Evolutionary conservation across 164 flowering plant species (phyloP).

Genomic region (Umbilicus rupestris): DNA sequence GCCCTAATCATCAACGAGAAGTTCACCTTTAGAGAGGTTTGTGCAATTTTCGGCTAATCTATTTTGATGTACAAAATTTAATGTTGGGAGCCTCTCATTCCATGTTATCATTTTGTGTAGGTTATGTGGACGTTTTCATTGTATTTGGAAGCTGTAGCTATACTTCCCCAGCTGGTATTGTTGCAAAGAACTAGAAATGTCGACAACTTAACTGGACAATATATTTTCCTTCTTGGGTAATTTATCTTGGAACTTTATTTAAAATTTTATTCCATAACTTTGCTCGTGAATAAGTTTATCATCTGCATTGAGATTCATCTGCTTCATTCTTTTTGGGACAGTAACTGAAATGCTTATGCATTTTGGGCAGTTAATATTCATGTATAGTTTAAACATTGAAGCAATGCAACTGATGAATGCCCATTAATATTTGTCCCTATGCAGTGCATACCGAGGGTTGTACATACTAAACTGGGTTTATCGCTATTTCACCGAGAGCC

Average conservation of each 20-base stretch:
- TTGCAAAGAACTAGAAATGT: slow-evolving; percentile 86
- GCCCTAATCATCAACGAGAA: slow-evolving; percentile 69
- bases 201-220: slow-evolving; percentile 93
- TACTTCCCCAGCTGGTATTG: slow-evolving; percentile 89
- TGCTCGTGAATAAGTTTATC: too few relatives aligned
- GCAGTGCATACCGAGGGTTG: slow-evolving; percentile 72
- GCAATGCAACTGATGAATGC: background rate
- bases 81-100: background rate
- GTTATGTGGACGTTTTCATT: slow-evolving; percentile 93
- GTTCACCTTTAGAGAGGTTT: slow-evolving; percentile 78
- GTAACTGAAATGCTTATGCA: too few relatives aligned
- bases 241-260: background rate
- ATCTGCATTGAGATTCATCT: too few relatives aligned
- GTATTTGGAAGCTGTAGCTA: slow-evolving; percentile 90
- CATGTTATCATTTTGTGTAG: slow-evolving; percentile 20
- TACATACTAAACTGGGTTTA: slow-evolving; percentile 89
- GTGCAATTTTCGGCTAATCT: background rate
- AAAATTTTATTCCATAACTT: background rate
- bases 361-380: background rate
- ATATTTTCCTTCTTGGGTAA: slow-evolving; percentile 85
- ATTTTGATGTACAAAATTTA: background rate
- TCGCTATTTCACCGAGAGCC: slow-evolving; percentile 79
- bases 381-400: background rate
- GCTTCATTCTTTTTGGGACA: background rate
- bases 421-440: background rate